Evolutionary conservation across 1,284 basidiomycete genomes (phyloP).

Genomic region (Megacollybia platyphylla): DNA sequence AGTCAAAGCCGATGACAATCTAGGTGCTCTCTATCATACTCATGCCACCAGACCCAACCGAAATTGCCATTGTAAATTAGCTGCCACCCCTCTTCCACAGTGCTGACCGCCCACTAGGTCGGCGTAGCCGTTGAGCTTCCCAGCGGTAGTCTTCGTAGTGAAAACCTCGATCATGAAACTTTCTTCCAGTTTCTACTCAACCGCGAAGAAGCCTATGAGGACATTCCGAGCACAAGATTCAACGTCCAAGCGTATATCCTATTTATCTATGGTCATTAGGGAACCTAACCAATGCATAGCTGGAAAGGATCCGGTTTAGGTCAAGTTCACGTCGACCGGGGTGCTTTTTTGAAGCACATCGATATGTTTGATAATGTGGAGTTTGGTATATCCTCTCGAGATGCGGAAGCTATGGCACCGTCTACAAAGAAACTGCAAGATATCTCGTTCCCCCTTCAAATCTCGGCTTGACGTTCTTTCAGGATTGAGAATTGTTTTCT

Average conservation of each 20-base stretch:
- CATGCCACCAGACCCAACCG: too few species aligned
- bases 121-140: constrained; percentile 20
- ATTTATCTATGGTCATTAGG: not conserved
- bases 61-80: too few species aligned
- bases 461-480: too few species aligned
- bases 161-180: constrained; percentile 15
- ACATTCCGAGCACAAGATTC: constrained; percentile 16
- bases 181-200: constrained; percentile 17
- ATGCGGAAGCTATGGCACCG: constrained; percentile 12
- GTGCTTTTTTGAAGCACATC: constrained; percentile 19
- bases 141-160: constrained; percentile 10
- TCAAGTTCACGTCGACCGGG: constrained; percentile 12
- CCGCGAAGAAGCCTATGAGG: constrained; percentile 15
- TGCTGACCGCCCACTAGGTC: constrained; percentile 8
- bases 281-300: constrained; percentile 5
- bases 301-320: constrained; percentile 11
- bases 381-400: constrained; percentile 18
- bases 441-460: too few species aligned
- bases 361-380: constrained; percentile 18
- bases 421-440: constrained; percentile 14
- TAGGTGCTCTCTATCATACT: too few species aligned
- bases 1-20: too few species aligned
- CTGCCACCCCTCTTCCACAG: too few species aligned
- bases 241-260: constrained; percentile 13
- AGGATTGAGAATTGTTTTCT: constrained; percentile 18